Percentiles rank a stretch among this genome's conserved stretches.
phyloP scores from a whole-genome alignment of 164 flowering plant species.

The Aristolochia fimbriata region DNA sequence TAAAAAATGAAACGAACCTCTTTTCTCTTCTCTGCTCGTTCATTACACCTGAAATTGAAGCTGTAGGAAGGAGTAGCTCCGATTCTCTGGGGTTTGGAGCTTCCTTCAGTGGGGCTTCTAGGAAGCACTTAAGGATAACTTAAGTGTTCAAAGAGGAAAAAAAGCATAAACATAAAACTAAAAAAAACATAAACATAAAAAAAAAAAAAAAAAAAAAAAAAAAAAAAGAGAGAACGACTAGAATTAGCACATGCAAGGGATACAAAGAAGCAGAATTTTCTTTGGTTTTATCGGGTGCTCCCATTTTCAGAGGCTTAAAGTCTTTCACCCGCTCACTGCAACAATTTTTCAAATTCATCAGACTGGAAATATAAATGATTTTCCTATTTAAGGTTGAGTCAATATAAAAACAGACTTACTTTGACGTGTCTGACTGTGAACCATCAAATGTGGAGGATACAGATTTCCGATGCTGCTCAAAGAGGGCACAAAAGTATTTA shows the following conservation, averaged over 20 bases:
- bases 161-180: not conserved
- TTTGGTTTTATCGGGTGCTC: conserved; percentile 23
- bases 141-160: not conserved
- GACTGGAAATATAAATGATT: not conserved
- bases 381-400: no score
- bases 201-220: not conserved
- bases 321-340: conserved; percentile 55
- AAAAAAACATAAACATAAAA: not conserved
- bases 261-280: conserved; percentile 41
- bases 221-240: not conserved
- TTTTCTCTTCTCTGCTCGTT: conserved; percentile 88
- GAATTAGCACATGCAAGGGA: conserved; percentile 28
- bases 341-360: conserved; percentile 13
- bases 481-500: no score
- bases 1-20: conserved; percentile 42
- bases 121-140: conserved; percentile 32
- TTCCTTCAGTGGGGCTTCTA: conserved; percentile 51
- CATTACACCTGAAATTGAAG: conserved; percentile 84
- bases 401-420: no score
- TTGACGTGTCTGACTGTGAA: no score
- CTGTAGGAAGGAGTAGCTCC: conserved; percentile 66
- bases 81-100: conserved; percentile 39
- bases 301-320: conserved; percentile 38
- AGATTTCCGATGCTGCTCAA: no score
- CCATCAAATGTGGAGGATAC: no score